These are phyloP conservation scores for Mimosa bimucronata DNA, from an alignment of 306 rosid genomes.

Conservation along the genomic window DNA sequence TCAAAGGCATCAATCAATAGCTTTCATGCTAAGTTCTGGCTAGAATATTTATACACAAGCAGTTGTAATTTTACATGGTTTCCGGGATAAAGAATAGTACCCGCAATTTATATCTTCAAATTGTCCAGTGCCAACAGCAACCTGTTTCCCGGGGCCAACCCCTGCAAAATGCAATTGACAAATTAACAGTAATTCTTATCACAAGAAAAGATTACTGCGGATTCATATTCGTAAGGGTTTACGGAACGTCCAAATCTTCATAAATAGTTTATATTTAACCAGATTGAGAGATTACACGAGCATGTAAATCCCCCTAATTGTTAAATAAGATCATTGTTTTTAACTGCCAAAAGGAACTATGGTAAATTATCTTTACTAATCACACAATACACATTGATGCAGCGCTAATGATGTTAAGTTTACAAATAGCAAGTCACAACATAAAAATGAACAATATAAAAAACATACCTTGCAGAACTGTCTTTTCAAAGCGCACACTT, in stretches of 20 bases:
- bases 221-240: constrained; percentile 4
- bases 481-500: constrained; percentile 75
- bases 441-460: constrained; percentile 14
- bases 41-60: constrained; percentile 31
- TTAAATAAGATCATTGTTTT: background rate
- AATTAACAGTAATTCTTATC: constrained; percentile 22
- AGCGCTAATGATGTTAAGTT: constrained; percentile 3
- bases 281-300: constrained; percentile 7
- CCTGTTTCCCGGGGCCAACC: constrained; percentile 70
- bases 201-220: constrained; percentile 24
- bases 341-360: constrained; percentile 13
- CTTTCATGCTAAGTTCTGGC: constrained; percentile 23
- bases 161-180: constrained; percentile 54
- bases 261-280: constrained; percentile 25
- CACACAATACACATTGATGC: constrained; percentile 18
- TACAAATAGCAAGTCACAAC: background rate
- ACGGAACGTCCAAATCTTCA: constrained; percentile 8
- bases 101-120: constrained; percentile 81
- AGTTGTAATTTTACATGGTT: constrained; percentile 12
- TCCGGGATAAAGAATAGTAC: constrained; percentile 46
- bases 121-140: constrained; percentile 74
- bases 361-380: constrained; percentile 4
- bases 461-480: constrained; percentile 72
- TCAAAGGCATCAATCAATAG: constrained; percentile 12
- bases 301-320: background rate